A percentile compares a stretch with the other conserved stretches of the same genome.
These are phyloP conservation scores for Cyberlindnera euphorbiiphila DNA, from an alignment of 805 yeast species.

Conservation along the genomic window DNA sequence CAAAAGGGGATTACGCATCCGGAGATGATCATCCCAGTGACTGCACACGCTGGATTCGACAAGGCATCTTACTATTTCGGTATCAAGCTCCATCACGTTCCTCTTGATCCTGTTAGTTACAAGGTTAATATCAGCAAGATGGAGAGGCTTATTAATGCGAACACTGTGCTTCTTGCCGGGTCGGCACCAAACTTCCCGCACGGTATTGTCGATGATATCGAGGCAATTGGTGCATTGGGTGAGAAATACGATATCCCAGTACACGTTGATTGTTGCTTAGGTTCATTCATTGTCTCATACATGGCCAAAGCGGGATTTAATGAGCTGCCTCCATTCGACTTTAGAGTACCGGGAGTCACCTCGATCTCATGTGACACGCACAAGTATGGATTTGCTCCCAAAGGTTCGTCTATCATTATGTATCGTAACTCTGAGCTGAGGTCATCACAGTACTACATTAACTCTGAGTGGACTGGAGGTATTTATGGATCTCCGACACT, in stretches of 20 bases:
- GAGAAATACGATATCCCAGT: slow-evolving; percentile 65
- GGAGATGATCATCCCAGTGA: slow-evolving; percentile 83
- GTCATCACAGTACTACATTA: slow-evolving; percentile 77
- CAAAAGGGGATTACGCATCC: slow-evolving; percentile 62
- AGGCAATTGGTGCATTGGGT: slow-evolving; percentile 60
- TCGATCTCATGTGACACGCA: slow-evolving; percentile 99
- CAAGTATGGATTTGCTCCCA: slow-evolving; percentile 97
- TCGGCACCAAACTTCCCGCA: slow-evolving; percentile 98
- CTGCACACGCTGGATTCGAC: slow-evolving; percentile 93
- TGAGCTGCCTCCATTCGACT: slow-evolving; percentile 60
- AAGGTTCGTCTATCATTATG: slow-evolving; percentile 92
- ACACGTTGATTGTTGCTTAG: slow-evolving; percentile 95
- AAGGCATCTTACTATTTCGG: slow-evolving; percentile 91
- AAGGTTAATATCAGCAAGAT: slow-evolving; percentile 65
- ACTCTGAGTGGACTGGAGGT: slow-evolving; percentile 90
- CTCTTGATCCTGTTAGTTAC: slow-evolving; percentile 61
- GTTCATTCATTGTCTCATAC: slow-evolving; percentile 85
- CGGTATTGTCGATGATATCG: slow-evolving; percentile 91
- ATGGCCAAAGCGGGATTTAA: slow-evolving; percentile 57
- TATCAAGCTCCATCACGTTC: slow-evolving; percentile 79
- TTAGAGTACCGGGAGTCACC: slow-evolving; percentile 87
- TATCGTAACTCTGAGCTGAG: slow-evolving; percentile 69
- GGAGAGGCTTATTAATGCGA: slow-evolving; percentile 59
- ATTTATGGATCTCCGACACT: slow-evolving; percentile 93
- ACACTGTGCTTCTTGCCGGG: slow-evolving; percentile 83